Conservation (phyloP, 352 stramenopile genomes). For the Pythium oligandrum region DNA sequence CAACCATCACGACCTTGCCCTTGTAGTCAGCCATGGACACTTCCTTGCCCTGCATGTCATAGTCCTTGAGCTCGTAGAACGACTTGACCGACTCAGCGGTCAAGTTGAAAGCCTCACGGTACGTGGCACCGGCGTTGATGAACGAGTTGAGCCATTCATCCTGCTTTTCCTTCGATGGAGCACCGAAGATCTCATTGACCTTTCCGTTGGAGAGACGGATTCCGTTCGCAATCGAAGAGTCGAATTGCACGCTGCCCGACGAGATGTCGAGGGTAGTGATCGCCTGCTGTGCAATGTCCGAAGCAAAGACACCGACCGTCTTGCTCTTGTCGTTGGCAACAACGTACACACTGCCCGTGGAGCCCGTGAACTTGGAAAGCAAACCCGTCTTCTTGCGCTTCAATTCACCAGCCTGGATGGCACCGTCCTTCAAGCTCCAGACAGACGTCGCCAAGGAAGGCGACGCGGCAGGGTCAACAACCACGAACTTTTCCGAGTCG, state of each 20-base stretch:
- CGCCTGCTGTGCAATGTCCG: too few species aligned
- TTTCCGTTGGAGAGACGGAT: too few species aligned
- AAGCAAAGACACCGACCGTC: conserved; percentile 33
- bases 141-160: conserved; percentile 44
- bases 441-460: conserved; percentile 11
- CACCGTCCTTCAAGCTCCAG: conserved; percentile 14
- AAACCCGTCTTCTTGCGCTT: conserved; percentile 59
- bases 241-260: too few species aligned
- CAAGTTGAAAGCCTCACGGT: conserved; percentile 32
- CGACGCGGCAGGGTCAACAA: conserved; percentile 10
- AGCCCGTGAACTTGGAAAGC: conserved; percentile 28
- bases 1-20: conserved; percentile 20
- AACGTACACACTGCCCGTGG: conserved; percentile 32
- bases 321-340: conserved; percentile 38
- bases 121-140: conserved; percentile 35
- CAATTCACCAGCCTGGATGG: conserved; percentile 18
- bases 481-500: conserved; percentile 9
- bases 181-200: too few species aligned
- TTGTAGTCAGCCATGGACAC: conserved; percentile 53
- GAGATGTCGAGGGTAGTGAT: too few species aligned
- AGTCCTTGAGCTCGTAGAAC: conserved; percentile 75
- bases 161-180: conserved; percentile 6
- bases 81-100: conserved; percentile 33
- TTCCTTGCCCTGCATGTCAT: conserved; percentile 45
- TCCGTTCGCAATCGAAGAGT: too few species aligned